Conservation (phyloP, 257 asterid species). For the Echium plantagineum region DNA sequence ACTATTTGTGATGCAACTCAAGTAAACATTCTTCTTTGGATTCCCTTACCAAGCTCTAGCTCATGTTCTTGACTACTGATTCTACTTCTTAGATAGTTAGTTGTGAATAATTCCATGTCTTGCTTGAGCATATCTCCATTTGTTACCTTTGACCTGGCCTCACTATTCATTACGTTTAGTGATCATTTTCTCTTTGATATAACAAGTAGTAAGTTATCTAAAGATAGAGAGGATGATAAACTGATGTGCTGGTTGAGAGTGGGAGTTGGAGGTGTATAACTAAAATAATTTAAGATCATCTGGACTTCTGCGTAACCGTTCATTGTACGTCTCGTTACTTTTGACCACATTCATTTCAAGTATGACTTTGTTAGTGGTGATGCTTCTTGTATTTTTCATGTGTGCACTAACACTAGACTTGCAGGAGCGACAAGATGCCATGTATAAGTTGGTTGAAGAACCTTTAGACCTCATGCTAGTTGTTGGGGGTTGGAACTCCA, state of each 20-base stretch:
- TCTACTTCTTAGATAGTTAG: neutral
- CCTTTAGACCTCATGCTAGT: conserved; percentile 80
- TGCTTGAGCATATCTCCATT: neutral
- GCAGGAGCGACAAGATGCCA: conserved; percentile 98
- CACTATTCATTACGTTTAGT: neutral
- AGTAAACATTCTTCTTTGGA: conserved; percentile 25
- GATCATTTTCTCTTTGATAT: neutral
- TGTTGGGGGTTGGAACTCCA: conserved; percentile 98
- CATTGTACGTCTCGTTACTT: neutral
- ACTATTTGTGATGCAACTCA: conserved; percentile 99
- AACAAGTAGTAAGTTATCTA: neutral
- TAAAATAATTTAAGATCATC: neutral
- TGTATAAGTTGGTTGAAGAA: conserved; percentile 85
- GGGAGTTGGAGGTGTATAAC: neutral
- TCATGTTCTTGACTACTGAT: neutral
- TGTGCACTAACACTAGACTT: conserved; percentile 8
- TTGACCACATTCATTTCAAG: neutral
- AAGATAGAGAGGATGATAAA: no score
- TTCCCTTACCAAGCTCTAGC: conserved; percentile 1
- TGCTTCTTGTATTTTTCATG: neutral
- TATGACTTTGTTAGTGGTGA: no score
- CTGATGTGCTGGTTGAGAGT: neutral
- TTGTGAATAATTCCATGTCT: no score
- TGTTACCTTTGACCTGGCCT: neutral
- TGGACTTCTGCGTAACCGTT: neutral